phyloP scores from a whole-genome alignment of 257 asterid genomes.

The Przewalskia tangutica region DNA sequence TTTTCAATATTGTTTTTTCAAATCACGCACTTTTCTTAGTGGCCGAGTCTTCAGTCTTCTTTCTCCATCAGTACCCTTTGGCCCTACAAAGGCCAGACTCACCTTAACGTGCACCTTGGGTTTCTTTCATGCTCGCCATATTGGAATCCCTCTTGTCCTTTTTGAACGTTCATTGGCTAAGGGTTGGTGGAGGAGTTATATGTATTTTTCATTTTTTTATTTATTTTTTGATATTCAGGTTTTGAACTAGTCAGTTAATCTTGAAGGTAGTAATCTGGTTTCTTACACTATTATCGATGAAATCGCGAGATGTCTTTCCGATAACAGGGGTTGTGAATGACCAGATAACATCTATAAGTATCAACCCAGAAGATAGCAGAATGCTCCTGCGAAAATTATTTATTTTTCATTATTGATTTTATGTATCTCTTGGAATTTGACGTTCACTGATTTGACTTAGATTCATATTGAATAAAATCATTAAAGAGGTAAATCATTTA shows the following conservation, averaged over 20 bases:
- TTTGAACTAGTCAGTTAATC: too few species aligned
- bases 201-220: neutral
- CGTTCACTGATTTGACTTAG: neutral
- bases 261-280: too few species aligned
- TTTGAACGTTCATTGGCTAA: neutral
- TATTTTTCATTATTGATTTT: neutral
- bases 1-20: neutral
- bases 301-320: too few species aligned
- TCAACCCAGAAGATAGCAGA: too few species aligned
- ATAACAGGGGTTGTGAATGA: too few species aligned
- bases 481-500: too few species aligned
- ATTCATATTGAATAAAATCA: too few species aligned
- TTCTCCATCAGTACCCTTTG: neutral
- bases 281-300: too few species aligned
- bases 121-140: slow-evolving; percentile 25
- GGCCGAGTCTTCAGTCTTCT: slow-evolving; percentile 8
- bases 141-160: slow-evolving; percentile 22
- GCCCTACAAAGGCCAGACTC: neutral
- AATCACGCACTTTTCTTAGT: neutral
- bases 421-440: neutral
- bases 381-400: too few species aligned
- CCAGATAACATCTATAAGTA: too few species aligned
- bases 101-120: slow-evolving; percentile 17
- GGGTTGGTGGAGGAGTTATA: slow-evolving; percentile 5
- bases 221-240: too few species aligned